These are phyloP conservation scores for Geotrichum siamense DNA, from an alignment of 1,139 yeast genomes.

Conservation along the genomic window DNA sequence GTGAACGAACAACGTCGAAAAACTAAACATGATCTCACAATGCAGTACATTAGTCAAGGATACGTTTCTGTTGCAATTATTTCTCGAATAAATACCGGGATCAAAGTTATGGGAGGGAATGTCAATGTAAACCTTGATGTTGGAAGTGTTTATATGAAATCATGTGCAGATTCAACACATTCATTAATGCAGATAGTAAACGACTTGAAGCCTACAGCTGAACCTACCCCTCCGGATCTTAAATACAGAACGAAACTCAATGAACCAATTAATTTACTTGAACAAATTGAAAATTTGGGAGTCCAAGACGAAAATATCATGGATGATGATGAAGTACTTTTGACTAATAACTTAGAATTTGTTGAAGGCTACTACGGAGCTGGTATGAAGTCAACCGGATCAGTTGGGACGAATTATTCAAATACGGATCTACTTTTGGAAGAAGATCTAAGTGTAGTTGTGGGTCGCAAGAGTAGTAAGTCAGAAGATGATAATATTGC, in stretches of 20 bases:
- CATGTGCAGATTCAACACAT: slow-evolving; percentile 83
- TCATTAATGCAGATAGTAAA: slow-evolving; percentile 58
- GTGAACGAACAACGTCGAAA: slow-evolving; percentile 7
- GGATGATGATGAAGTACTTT: slow-evolving; percentile 10
- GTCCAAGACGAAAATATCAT: slow-evolving; percentile 42
- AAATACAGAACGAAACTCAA: slow-evolving; percentile 31
- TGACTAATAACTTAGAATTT: slow-evolving; percentile 31
- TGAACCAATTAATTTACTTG: slow-evolving; percentile 28
- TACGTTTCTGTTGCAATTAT: slow-evolving; percentile 14
- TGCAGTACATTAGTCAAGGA: slow-evolving; percentile 11
- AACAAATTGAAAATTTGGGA: slow-evolving; percentile 38
- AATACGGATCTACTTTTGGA: slow-evolving; percentile 33
- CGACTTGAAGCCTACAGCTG: slow-evolving; percentile 65
- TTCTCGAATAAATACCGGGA: neutral
- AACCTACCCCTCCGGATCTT: slow-evolving; percentile 37
- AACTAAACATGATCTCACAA: slow-evolving; percentile 7
- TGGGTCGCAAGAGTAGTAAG: slow-evolving; percentile 16
- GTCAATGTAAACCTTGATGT: slow-evolving; percentile 6
- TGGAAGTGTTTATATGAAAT: slow-evolving; percentile 27
- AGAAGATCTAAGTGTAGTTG: slow-evolving; percentile 32
- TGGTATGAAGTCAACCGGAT: slow-evolving; percentile 21
- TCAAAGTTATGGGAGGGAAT: neutral
- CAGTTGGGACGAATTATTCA: slow-evolving; percentile 21
- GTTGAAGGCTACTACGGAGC: slow-evolving; percentile 37
- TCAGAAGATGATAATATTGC: slow-evolving; percentile 7